Evolutionary conservation across 1,139 yeast species (phyloP).

Genomic region (Blastobotrys ciferrii): DNA sequence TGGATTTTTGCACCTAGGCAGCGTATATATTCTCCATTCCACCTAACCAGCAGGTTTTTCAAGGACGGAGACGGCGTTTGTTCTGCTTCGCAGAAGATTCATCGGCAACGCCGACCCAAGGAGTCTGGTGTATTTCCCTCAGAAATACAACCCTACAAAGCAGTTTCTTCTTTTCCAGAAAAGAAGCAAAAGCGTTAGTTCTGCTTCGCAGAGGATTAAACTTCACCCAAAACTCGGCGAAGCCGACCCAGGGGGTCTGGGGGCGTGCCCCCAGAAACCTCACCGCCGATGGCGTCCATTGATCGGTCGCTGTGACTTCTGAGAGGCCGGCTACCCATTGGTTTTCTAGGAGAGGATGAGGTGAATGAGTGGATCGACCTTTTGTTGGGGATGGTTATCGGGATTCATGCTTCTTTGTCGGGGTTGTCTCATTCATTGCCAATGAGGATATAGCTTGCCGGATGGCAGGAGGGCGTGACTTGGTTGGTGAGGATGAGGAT

Average conservation of each 20-base stretch:
- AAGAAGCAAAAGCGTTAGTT: too few relatives aligned
- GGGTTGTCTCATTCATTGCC: constrained; percentile 11
- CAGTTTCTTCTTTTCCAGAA: too few relatives aligned
- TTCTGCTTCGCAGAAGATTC: too few relatives aligned
- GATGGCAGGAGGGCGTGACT: constrained; percentile 6
- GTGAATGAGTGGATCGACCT: constrained; percentile 1
- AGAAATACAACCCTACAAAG: too few relatives aligned
- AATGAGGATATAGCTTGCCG: constrained; percentile 23
- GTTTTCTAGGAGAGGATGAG: constrained; percentile 3
- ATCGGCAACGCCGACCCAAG: too few relatives aligned
- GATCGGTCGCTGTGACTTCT: constrained; percentile 10
- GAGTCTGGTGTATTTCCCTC: too few relatives aligned
- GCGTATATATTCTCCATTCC: too few relatives aligned
- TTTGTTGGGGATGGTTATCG: constrained; percentile 11
- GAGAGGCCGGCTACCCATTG: constrained; percentile 9
- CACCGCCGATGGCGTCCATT: constrained; percentile 21
- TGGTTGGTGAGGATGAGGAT: constrained; percentile 3
- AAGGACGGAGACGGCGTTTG: constrained; percentile 18
- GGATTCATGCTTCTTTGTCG: constrained; percentile 3
- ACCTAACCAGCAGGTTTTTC: constrained; percentile 23
- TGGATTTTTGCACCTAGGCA: too few relatives aligned
- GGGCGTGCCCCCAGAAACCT: too few relatives aligned
- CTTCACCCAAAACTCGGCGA: too few relatives aligned
- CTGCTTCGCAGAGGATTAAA: too few relatives aligned
- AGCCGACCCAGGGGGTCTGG: too few relatives aligned